Conservation (phyloP, 1,284 basidiomycete species). For the Bondarzewia mesenterica region DNA sequence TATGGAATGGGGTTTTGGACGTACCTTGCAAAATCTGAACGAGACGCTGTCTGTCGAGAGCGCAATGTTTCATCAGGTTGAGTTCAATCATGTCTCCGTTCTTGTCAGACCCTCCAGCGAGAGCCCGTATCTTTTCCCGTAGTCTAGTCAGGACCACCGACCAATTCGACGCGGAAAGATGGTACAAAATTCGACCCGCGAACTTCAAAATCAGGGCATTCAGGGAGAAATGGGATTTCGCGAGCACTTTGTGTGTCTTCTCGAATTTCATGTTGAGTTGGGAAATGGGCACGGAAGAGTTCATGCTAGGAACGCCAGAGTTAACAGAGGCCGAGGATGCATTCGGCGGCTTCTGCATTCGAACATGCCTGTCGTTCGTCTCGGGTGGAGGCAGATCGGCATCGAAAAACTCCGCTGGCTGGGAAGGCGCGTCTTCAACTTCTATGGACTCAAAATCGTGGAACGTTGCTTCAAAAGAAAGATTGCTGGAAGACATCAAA, state of each 20-base stretch:
- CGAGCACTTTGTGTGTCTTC: slow-evolving; percentile 57
- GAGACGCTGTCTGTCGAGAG: slow-evolving; percentile 58
- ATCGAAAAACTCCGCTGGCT: slow-evolving; percentile 13
- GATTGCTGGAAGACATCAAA: slow-evolving; percentile 53
- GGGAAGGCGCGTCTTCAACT: slow-evolving; percentile 25
- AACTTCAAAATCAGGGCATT: slow-evolving; percentile 59
- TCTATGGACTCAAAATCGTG: slow-evolving; percentile 61
- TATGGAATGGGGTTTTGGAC: slow-evolving; percentile 10
- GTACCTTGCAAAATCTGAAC: slow-evolving; percentile 59
- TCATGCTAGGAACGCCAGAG: slow-evolving; percentile 29
- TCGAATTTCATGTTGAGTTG: slow-evolving; percentile 48
- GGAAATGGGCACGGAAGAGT: slow-evolving; percentile 32
- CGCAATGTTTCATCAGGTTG: slow-evolving; percentile 65
- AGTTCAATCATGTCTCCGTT: slow-evolving; percentile 66
- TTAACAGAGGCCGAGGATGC: slow-evolving; percentile 38
- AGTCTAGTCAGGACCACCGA: slow-evolving; percentile 69
- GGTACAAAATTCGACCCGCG: slow-evolving; percentile 77
- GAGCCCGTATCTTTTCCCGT: slow-evolving; percentile 61
- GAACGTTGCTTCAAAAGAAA: slow-evolving; percentile 59
- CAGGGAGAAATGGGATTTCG: slow-evolving; percentile 48
- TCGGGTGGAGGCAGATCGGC: slow-evolving; percentile 7
- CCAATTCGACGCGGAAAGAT: slow-evolving; percentile 91
- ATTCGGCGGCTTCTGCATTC: slow-evolving; percentile 23
- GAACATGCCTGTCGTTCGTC: slow-evolving; percentile 12
- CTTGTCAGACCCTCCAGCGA: slow-evolving; percentile 46